phyloP scores from a whole-genome alignment of 108 stramenopile genomes.

The Pseudonitzschia multistriata region DNA sequence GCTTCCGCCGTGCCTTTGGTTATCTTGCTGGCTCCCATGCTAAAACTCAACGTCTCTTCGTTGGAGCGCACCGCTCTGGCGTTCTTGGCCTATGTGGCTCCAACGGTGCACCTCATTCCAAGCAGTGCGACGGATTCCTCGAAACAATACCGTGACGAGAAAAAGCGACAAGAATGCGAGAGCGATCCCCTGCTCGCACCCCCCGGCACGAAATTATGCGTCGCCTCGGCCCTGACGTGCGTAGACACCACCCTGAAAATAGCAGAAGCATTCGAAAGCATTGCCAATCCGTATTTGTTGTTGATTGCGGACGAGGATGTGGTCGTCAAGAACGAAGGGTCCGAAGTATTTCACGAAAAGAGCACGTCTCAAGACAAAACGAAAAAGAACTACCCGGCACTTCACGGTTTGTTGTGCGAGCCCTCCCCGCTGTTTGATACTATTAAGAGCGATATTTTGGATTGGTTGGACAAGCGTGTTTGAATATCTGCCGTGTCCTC shows the following conservation, averaged over 20 bases:
- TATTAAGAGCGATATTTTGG: constrained; percentile 63
- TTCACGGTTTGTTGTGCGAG: constrained; percentile 84
- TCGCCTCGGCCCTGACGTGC: constrained; percentile 67
- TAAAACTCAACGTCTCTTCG: constrained; percentile 56
- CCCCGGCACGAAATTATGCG: constrained; percentile 32
- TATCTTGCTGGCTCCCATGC: constrained; percentile 80
- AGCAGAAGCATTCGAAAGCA: constrained; percentile 32
- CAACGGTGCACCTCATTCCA: constrained; percentile 58
- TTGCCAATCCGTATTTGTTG: constrained; percentile 58
- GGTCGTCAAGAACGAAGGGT: constrained; percentile 72
- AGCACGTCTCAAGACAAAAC: constrained; percentile 66
- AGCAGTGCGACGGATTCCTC: constrained; percentile 55
- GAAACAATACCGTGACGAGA: constrained; percentile 73
- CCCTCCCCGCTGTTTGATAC: constrained; percentile 66
- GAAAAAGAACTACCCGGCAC: constrained; percentile 65
- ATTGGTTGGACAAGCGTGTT: constrained; percentile 50
- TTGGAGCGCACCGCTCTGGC: constrained; percentile 36
- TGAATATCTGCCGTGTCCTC: too few relatives aligned
- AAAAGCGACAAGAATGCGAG: constrained; percentile 66
- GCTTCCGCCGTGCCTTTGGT: constrained; percentile 40
- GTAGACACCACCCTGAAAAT: constrained; percentile 56
- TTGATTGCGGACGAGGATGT: constrained; percentile 80
- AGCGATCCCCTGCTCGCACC: constrained; percentile 36
- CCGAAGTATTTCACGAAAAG: constrained; percentile 50
- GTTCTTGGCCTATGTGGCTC: constrained; percentile 44